A percentile compares a stretch with the other conserved stretches of the same genome.
Conservation (phyloP, 106 monocot species). For the Xerophyta viscosa region DNA sequence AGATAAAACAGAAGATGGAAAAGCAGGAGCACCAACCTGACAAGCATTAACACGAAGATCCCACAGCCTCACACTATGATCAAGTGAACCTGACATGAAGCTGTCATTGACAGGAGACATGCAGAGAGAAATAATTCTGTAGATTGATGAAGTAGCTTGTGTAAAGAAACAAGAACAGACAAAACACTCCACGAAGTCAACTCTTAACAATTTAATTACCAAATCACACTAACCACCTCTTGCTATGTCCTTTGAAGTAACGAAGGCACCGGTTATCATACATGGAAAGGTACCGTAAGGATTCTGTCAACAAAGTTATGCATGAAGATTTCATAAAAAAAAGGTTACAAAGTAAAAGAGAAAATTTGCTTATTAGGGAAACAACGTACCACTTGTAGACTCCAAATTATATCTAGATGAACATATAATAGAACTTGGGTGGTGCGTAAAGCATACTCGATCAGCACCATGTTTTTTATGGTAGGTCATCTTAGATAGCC, state of each 20-base stretch:
- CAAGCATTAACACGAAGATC: conserved; percentile 99
- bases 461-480: conserved; percentile 96
- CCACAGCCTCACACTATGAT: conserved; percentile 95
- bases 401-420: conserved; percentile 91
- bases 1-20: background rate
- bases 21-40: conserved; percentile 47
- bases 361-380: background rate
- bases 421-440: conserved; percentile 92
- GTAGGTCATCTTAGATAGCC: conserved; percentile 86
- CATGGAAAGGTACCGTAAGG: conserved; percentile 81
- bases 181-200: background rate
- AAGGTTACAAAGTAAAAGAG: background rate
- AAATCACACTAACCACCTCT: conserved; percentile 39
- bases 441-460: conserved; percentile 85
- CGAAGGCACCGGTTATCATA: conserved; percentile 97
- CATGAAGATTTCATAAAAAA: background rate
- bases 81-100: conserved; percentile 98
- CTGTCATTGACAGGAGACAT: conserved; percentile 99
- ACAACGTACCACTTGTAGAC: conserved; percentile 35
- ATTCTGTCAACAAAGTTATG: conserved; percentile 30
- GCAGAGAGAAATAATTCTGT: conserved; percentile 90
- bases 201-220: background rate
- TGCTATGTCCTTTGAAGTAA: conserved; percentile 96
- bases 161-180: background rate
- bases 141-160: conserved; percentile 10